phyloP scores from a whole-genome alignment of 805 yeast genomes.

The Candida parachauliodes region DNA sequence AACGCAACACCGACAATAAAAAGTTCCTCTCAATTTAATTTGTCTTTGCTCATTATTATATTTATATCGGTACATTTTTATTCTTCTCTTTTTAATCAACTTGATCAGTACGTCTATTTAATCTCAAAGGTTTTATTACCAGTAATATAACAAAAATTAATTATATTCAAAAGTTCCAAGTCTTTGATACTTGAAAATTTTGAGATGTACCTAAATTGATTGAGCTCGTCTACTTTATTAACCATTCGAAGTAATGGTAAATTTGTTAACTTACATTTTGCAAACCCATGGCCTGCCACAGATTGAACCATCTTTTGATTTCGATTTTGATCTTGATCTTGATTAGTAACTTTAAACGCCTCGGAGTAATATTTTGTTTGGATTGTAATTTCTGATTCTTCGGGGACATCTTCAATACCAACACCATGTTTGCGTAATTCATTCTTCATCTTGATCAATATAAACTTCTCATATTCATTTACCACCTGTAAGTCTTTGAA shows the following conservation, averaged over 20 bases:
- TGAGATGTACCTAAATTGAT: conserved; percentile 24
- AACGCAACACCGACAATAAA: too few relatives aligned
- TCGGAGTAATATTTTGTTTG: conserved; percentile 31
- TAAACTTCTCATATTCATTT: conserved; percentile 19
- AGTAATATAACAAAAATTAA: conserved; percentile 32
- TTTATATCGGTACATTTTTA: too few relatives aligned
- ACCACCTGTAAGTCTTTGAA: conserved; percentile 9
- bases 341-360: conserved; percentile 19
- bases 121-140: conserved; percentile 31
- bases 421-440: conserved; percentile 9
- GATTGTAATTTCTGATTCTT: conserved; percentile 20
- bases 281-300: conserved; percentile 33
- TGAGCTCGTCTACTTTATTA: conserved; percentile 31
- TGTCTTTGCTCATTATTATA: too few relatives aligned
- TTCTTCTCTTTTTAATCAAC: too few relatives aligned
- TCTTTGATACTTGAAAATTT: conserved; percentile 9
- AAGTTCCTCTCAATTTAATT: too few relatives aligned
- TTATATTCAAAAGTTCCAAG: conserved; percentile 14
- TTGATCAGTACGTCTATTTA: too few relatives aligned
- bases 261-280: conserved; percentile 31
- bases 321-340: conserved; percentile 14
- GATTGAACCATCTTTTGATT: conserved; percentile 19
- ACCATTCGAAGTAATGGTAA: conserved; percentile 33
- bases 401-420: conserved; percentile 12
- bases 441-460: conserved; percentile 15